phyloP scores from a whole-genome alignment of 176 grass and related monocot species.

The Aegilops tauschii region DNA sequence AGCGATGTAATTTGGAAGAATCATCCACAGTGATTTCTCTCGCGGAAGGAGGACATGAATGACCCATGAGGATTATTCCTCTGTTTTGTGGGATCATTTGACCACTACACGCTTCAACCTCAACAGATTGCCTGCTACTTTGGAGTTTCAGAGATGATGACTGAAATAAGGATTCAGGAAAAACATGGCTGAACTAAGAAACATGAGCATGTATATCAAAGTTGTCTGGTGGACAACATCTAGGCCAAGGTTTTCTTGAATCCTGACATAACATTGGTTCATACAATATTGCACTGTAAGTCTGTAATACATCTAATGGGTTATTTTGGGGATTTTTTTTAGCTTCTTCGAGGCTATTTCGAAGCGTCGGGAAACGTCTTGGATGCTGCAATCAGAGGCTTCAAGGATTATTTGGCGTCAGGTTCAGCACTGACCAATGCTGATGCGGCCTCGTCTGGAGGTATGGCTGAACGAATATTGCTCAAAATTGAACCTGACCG shows the following conservation, averaged over 20 bases:
- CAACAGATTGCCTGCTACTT: neutral
- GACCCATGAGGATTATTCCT: neutral
- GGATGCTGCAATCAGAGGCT: slow-evolving; percentile 46
- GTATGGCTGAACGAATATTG: neutral
- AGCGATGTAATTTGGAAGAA: neutral
- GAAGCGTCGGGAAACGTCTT: slow-evolving; percentile 36
- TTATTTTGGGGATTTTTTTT: neutral
- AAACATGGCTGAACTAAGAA: neutral
- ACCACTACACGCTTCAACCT: neutral
- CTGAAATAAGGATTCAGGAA: neutral
- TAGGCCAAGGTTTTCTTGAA: neutral
- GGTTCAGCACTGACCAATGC: neutral
- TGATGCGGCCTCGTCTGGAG: neutral
- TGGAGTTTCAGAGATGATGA: neutral
- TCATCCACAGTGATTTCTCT: neutral
- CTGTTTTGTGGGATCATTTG: neutral
- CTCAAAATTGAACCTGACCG: neutral
- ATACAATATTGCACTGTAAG: neutral
- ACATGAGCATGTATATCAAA: neutral
- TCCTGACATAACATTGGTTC: neutral
- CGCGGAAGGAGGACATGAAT: neutral
- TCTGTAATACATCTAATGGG: neutral
- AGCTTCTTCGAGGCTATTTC: slow-evolving; percentile 16
- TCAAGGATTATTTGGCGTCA: slow-evolving; percentile 23
- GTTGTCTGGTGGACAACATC: neutral